Percentiles rank a stretch among this genome's conserved stretches.
These are phyloP conservation scores for Cyberlindnera euphorbiiphila DNA, from an alignment of 805 yeast genomes.

Conservation along the genomic window DNA sequence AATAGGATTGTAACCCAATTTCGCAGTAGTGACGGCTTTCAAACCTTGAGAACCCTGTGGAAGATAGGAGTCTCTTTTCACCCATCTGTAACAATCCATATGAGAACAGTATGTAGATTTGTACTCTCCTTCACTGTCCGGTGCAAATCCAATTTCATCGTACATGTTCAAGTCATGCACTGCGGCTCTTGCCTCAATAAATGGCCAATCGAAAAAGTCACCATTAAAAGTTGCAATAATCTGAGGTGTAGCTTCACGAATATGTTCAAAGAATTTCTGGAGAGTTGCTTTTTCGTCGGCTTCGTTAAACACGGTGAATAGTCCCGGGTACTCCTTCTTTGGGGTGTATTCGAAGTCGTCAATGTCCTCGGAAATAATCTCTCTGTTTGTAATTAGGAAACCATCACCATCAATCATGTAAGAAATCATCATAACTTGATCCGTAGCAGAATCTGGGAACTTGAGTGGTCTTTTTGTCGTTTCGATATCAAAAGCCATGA, in stretches of 20 bases:
- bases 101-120: constrained; percentile 90
- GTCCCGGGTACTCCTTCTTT: constrained; percentile 90
- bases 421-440: constrained; percentile 97
- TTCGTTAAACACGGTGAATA: constrained; percentile 87
- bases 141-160: constrained; percentile 90
- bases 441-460: constrained; percentile 88
- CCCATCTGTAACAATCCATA: constrained; percentile 98
- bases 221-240: constrained; percentile 98
- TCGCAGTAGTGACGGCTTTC: constrained; percentile 95
- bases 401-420: constrained; percentile 99
- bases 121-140: constrained; percentile 86
- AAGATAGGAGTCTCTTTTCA: constrained; percentile 91
- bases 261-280: constrained; percentile 80
- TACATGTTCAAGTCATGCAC: constrained; percentile 84
- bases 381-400: constrained; percentile 86
- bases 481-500: constrained; percentile 95
- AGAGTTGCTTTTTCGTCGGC: constrained; percentile 74
- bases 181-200: constrained; percentile 82
- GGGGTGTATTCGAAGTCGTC: constrained; percentile 98
- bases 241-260: constrained; percentile 84
- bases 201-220: constrained; percentile 99
- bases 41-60: constrained; percentile 99
- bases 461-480: constrained; percentile 95
- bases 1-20: constrained; percentile 92
- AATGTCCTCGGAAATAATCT: constrained; percentile 89